Conservation (phyloP, 2,329 filamentous ascomycete species). For the Colletotrichum chlorophyti region DNA sequence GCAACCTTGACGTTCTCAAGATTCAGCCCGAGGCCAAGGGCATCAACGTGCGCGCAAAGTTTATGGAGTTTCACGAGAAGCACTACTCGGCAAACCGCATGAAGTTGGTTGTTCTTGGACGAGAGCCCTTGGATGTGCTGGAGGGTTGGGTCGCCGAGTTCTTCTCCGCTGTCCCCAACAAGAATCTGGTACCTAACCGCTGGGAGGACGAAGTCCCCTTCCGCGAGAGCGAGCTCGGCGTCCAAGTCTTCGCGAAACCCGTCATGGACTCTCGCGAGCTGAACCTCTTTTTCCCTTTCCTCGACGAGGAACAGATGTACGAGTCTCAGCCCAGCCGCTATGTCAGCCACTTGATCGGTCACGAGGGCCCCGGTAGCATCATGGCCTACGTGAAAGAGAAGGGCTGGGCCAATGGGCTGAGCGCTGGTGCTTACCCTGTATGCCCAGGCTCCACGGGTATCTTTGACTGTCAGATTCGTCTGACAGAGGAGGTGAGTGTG, state of each 20-base stretch:
- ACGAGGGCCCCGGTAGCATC: constrained; percentile 92
- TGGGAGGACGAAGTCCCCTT: constrained; percentile 61
- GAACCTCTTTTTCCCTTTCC: constrained; percentile 82
- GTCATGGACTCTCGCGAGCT: constrained; percentile 87
- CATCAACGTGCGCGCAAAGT: constrained; percentile 86
- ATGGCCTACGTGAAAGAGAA: constrained; percentile 89
- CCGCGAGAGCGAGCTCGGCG: constrained; percentile 57
- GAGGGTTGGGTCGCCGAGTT: constrained; percentile 85
- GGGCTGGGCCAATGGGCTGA: constrained; percentile 86
- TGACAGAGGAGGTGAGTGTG: constrained; percentile 78
- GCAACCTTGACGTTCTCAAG: constrained; percentile 85
- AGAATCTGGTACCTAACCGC: constrained; percentile 70
- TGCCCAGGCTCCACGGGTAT: constrained; percentile 80
- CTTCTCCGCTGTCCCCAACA: constrained; percentile 83
- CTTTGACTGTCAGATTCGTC: constrained; percentile 78
- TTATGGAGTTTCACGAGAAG: constrained; percentile 88
- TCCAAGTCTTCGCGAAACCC: constrained; percentile 85
- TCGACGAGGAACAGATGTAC: constrained; percentile 81
- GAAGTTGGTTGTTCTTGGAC: constrained; percentile 87
- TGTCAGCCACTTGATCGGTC: constrained; percentile 86
- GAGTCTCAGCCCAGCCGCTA: constrained; percentile 86
- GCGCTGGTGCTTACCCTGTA: constrained; percentile 76
- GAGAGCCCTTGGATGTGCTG: constrained; percentile 81
- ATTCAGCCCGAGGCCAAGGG: constrained; percentile 80
- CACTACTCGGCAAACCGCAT: constrained; percentile 94